Conservation (phyloP, 1,284 basidiomycete species). For the Hortiboletus rubellus region DNA sequence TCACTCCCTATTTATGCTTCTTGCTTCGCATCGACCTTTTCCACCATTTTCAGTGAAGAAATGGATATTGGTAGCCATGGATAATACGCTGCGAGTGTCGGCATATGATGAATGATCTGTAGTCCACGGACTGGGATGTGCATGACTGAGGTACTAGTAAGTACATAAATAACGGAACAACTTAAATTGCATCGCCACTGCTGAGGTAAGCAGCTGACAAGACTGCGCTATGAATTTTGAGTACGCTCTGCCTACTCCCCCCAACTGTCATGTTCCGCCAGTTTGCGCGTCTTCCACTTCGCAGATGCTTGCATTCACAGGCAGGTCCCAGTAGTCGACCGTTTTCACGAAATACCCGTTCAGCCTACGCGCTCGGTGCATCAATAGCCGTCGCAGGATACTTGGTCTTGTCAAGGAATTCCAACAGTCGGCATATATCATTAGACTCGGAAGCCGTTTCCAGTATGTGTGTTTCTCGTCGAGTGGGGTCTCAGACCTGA, state of each 20-base stretch:
- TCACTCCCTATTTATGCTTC: too few relatives aligned
- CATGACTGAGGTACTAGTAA: too few relatives aligned
- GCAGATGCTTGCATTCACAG: constrained; percentile 31
- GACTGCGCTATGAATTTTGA: constrained; percentile 26
- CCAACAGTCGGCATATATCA: constrained; percentile 24
- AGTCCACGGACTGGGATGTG: too few relatives aligned
- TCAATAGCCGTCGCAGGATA: constrained; percentile 30
- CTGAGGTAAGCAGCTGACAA: constrained; percentile 27
- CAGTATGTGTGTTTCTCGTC: constrained; percentile 18
- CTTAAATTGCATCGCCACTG: not conserved
- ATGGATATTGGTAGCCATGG: too few relatives aligned
- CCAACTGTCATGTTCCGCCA: constrained; percentile 39
- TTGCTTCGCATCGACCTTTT: too few relatives aligned
- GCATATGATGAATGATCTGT: too few relatives aligned
- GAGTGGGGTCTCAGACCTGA: not conserved
- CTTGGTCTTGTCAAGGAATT: constrained; percentile 29
- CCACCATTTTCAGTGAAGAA: too few relatives aligned
- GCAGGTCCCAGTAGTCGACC: constrained; percentile 7
- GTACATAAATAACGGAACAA: too few relatives aligned
- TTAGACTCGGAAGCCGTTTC: constrained; percentile 30
- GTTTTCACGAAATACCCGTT: constrained; percentile 23
- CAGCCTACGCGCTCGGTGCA: constrained; percentile 29
- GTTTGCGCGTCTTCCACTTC: constrained; percentile 35
- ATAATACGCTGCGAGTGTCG: too few relatives aligned
- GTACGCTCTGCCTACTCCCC: not conserved